phyloP scores from a whole-genome alignment of 345 rosid species.

The Gossypium arboreum region DNA sequence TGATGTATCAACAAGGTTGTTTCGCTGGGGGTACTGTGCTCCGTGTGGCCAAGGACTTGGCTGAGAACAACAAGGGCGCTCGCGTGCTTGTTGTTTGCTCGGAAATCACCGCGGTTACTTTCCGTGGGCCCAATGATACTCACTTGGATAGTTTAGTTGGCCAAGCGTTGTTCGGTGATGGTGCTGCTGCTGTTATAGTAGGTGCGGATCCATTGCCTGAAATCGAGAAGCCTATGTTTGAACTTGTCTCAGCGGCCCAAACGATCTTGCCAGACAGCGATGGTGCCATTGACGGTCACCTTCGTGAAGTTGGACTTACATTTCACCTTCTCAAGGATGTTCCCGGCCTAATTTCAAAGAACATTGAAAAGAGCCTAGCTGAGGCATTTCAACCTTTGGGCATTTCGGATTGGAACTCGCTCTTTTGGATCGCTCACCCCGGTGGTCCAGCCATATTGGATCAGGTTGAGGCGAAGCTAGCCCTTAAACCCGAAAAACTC shows the following conservation, averaged over 20 bases:
- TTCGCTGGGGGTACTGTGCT: slow-evolving; percentile 5
- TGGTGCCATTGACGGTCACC: slow-evolving; percentile 39
- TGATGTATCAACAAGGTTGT: slow-evolving; percentile 38
- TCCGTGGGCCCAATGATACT: slow-evolving; percentile 35
- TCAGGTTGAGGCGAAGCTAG: slow-evolving; percentile 31
- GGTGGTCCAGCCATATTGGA: slow-evolving; percentile 47
- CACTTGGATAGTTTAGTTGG: slow-evolving; percentile 40
- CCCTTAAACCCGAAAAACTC: slow-evolving; percentile 33
- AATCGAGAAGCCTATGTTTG: slow-evolving; percentile 39
- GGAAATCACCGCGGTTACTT: slow-evolving; percentile 33
- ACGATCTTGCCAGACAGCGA: slow-evolving; percentile 38
- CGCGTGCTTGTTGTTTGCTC: slow-evolving; percentile 43
- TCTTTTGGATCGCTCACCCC: slow-evolving; percentile 45
- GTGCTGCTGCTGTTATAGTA: slow-evolving; percentile 36
- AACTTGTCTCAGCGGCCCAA: slow-evolving; percentile 36
- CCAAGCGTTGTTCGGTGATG: slow-evolving; percentile 28
- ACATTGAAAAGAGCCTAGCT: slow-evolving; percentile 11
- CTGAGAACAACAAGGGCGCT: slow-evolving; percentile 47
- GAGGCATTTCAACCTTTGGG: slow-evolving; percentile 41
- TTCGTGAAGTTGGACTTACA: slow-evolving; percentile 17
- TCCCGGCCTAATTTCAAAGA: slow-evolving; percentile 9
- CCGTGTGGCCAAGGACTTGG: slow-evolving; percentile 22
- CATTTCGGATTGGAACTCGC: slow-evolving; percentile 45
- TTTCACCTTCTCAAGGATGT: slow-evolving; percentile 16
- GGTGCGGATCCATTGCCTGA: slow-evolving; percentile 33